A percentile compares a stretch with the other conserved stretches of the same genome.
Evolutionary conservation across 1,284 basidiomycete genomes (phyloP).

Genomic region (Taiwanofungus camphoratus): DNA sequence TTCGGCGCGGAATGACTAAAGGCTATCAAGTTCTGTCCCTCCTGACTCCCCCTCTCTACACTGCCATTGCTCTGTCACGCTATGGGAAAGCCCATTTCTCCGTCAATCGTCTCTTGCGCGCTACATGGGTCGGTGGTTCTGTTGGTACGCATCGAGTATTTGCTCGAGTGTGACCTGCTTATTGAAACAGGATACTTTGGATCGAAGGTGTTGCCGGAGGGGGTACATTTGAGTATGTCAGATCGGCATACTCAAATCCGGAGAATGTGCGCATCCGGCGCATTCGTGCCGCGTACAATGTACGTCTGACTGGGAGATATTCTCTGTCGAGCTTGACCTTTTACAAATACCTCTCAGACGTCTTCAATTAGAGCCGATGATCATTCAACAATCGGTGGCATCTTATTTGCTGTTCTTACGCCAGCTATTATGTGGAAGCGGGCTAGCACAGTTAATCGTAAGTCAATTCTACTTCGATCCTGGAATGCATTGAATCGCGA

Average conservation of each 20-base stretch:
- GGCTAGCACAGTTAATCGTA: conserved; percentile 50
- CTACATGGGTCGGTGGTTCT: conserved; percentile 64
- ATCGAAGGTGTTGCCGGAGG: conserved; percentile 35
- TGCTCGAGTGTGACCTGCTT: not conserved
- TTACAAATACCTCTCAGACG: conserved; percentile 32
- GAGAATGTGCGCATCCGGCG: conserved; percentile 36
- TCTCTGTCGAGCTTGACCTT: not conserved
- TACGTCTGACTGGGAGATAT: conserved; percentile 24
- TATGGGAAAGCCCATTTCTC: conserved; percentile 49
- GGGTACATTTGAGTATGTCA: conserved; percentile 40
- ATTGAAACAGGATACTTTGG: not conserved
- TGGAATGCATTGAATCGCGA: not conserved
- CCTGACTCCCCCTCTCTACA: conserved; percentile 53
- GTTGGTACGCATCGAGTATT: conserved; percentile 35
- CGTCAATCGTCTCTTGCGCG: conserved; percentile 55
- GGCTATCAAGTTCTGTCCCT: conserved; percentile 63
- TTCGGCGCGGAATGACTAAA: conserved; percentile 54
- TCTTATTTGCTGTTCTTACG: conserved; percentile 54
- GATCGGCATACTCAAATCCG: conserved; percentile 36
- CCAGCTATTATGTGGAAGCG: conserved; percentile 67
- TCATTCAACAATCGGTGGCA: conserved; percentile 61
- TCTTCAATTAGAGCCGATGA: conserved; percentile 56
- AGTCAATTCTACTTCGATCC: conserved; percentile 15
- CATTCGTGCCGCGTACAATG: conserved; percentile 48
- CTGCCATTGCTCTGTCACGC: conserved; percentile 43